A percentile compares a stretch with the other conserved stretches of the same genome.
These are phyloP conservation scores for Globisporangium barbulae DNA, from an alignment of 352 stramenopile species.

Conservation along the genomic window DNA sequence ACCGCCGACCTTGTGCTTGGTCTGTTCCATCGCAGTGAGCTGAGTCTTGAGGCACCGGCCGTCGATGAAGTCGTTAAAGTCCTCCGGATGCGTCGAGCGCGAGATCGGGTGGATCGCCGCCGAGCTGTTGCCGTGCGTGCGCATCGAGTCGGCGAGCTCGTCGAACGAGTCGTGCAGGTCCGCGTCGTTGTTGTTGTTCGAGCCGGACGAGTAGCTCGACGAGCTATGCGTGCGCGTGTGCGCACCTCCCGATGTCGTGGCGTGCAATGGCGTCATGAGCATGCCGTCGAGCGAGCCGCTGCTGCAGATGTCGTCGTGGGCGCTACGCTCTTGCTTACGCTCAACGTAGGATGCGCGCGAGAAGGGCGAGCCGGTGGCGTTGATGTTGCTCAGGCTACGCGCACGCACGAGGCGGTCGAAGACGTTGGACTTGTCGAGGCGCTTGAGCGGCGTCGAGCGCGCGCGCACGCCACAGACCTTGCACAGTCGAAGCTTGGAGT, in stretches of 20 bases:
- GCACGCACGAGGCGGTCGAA: slow-evolving; percentile 64
- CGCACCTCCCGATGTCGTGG: neutral
- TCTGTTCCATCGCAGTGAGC: slow-evolving; percentile 48
- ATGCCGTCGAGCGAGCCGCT: slow-evolving; percentile 22
- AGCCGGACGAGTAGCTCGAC: slow-evolving; percentile 22
- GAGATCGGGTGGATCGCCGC: slow-evolving; percentile 35
- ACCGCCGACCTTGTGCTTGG: slow-evolving; percentile 32
- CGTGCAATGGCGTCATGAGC: slow-evolving; percentile 4
- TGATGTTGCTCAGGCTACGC: slow-evolving; percentile 51
- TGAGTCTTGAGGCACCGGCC: slow-evolving; percentile 52
- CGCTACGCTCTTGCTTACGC: slow-evolving; percentile 18
- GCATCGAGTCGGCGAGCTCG: slow-evolving; percentile 17
- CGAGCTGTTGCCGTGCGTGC: slow-evolving; percentile 26
- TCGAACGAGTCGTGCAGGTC: slow-evolving; percentile 26
- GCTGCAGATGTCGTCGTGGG: slow-evolving; percentile 22
- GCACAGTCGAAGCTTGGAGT: slow-evolving; percentile 76
- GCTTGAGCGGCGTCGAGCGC: slow-evolving; percentile 67
- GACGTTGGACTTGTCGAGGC: slow-evolving; percentile 49
- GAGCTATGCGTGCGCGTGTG: slow-evolving; percentile 25
- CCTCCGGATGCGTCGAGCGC: slow-evolving; percentile 23
- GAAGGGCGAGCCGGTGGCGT: slow-evolving; percentile 32
- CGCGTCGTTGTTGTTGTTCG: slow-evolving; percentile 23
- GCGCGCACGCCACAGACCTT: slow-evolving; percentile 78
- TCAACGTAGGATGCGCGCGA: slow-evolving; percentile 53
- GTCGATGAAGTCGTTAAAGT: slow-evolving; percentile 66